Evolutionary conservation across 768 basidiomycete genomes (phyloP), one percentile per base, ranked within the genome.

Genomic region (Boletellus sp.): DNA sequence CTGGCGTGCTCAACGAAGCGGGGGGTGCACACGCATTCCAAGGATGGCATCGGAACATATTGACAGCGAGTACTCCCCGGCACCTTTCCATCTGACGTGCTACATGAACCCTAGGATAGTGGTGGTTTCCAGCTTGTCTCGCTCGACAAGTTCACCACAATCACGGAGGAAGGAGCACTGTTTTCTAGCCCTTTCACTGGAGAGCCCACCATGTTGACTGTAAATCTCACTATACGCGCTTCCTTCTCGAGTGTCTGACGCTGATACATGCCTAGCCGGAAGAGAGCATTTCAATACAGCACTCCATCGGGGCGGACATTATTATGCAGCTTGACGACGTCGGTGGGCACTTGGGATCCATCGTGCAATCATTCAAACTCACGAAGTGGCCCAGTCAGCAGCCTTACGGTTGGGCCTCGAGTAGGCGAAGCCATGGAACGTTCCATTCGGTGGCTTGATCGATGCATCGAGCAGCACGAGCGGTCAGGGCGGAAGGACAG

Each of bases 251-350:
- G 11, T 11, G n/a, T 39, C 50, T n/a, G n/a, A n/a, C n/a, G 32
- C 45, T 48, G 48, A 50, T 47, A 26, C 36, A 8, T 51, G 59
- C 26, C 32, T 31, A 92, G 87, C 92, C 93, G 31, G 92, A 95
- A 70, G 87, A 93, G 73, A 90, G 88, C 59, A 93, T 94, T 36
- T 81, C 83, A 15, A 87, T 92, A 59, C 91, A 95, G 63, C 93
- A 95, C 62, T 76, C 85, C 8, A 93, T 95, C 37, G 91, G 92
- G 6, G 89, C 85, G 23, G 92, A 95, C 64, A 95, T 95, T 52
- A 91, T 95, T 53, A 94, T 95, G 93, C 92, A 91, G 64, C 77
- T 93, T 16, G 91, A 94, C 65, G 91, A 94, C 67, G 91, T 94
- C 44, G 90, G 90, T 86, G 59, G 65, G 84, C 71, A 38, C 34